Evolutionary conservation across 768 basidiomycete genomes (phyloP), one percentile per base, ranked within the genome.

Genomic region (Mycena crocata): DNA sequence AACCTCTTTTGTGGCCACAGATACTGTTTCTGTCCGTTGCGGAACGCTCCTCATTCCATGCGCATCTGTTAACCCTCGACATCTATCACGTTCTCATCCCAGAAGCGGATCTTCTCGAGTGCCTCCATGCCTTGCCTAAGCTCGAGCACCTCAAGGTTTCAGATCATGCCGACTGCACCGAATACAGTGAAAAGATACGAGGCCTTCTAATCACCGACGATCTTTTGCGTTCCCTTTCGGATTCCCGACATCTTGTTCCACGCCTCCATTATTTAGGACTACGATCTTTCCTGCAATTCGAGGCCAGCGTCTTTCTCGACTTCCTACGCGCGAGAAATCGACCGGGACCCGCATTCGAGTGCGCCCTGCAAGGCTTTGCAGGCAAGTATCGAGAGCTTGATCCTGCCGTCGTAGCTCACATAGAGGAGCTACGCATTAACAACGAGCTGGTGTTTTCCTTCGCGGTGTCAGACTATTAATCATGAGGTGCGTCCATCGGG

Each of bases 1-100:
- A 26, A 21, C 14, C 40, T 31, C 50, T 44, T 19, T 2, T 39
- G 28, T 61, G 59, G 50, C 59, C 50, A 19, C 49, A 61, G 24
- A 3, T 21, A 10, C 13, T 21, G 24, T 52, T 52, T 17, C 50
- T 52, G 19, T 30, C 26, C 26, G 24, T 48, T 3, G 26, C 46
- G 6, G 26, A 9, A 17, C 46, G 46, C 26, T 48, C 46, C 46
- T 48, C 46, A 26, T 48, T 48, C 46, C 46, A 28, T 28, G 30
- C 5, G 6, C 46, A 48, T 28, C 46, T 48, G 14, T 14, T 4
- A 15, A 7, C 46, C 24, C 46, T 48, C 46, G 24, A 48, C 7
- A 14, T 48, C 6, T 14, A 7, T 15, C 46, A 48, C 17, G 19
- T 19, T 14, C 6, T 48, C 13, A 12, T 48, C 26, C 13, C 5